Evolutionary conservation across 148 eudicot genomes (phyloP).

Genomic region (Spergularia bocconei): DNA sequence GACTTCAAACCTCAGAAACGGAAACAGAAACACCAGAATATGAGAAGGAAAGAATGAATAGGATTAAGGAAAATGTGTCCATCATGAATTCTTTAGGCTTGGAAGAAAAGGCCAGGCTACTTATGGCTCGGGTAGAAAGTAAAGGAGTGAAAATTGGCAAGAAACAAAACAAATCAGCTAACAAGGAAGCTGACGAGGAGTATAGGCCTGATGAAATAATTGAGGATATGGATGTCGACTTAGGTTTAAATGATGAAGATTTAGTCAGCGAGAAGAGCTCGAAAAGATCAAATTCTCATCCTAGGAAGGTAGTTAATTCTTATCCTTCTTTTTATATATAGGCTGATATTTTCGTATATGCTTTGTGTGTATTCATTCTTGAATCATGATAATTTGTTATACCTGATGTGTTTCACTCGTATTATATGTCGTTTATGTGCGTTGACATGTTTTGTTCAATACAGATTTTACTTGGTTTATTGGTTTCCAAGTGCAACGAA

Average conservation of each 20-base stretch:
- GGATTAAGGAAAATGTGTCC: background rate
- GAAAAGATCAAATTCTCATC: background rate
- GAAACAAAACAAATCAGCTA: too few relatives aligned
- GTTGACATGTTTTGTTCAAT: too few relatives aligned
- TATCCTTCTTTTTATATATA: background rate
- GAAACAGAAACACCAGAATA: background rate
- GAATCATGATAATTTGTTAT: too few relatives aligned
- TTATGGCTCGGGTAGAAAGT: background rate
- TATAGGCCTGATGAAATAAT: background rate
- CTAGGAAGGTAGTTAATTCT: background rate
- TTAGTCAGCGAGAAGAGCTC: background rate
- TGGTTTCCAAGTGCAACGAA: too few relatives aligned
- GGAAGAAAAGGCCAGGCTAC: background rate
- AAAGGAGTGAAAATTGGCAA: background rate
- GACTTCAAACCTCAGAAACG: background rate
- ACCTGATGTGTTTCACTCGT: too few relatives aligned
- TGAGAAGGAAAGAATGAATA: background rate
- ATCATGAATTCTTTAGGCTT: background rate
- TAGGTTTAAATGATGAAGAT: background rate
- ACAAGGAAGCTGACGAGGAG: background rate
- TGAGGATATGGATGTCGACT: background rate
- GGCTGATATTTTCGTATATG: too few relatives aligned
- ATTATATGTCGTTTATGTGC: too few relatives aligned
- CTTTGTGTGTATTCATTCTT: too few relatives aligned
- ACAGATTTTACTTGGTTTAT: too few relatives aligned